phyloP scores from a whole-genome alignment of 2,329 filamentous ascomycete species.

The Amauroascus niger region DNA sequence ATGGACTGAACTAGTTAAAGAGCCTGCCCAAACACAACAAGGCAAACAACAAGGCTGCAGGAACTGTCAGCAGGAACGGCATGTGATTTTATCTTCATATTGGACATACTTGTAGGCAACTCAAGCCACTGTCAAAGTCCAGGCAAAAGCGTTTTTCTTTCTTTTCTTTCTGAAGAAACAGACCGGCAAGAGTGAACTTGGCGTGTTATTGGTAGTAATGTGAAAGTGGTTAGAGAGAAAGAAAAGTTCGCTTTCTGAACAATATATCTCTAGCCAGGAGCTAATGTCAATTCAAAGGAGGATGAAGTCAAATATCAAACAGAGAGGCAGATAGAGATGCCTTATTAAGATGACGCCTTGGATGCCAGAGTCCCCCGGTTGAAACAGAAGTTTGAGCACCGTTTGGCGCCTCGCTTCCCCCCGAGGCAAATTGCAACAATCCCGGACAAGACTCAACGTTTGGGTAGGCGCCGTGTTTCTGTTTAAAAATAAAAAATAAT shows the following conservation, averaged over 20 bases:
- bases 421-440: background rate
- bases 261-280: background rate
- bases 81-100: constrained; percentile 3
- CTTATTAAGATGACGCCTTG: no score
- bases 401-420: constrained; percentile 1
- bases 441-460: background rate
- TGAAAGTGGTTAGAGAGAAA: no score
- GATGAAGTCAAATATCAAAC: constrained; percentile 1
- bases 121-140: background rate
- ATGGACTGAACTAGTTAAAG: no score
- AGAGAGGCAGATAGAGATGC: background rate
- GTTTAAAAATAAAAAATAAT: background rate
- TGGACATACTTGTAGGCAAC: background rate
- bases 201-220: background rate
- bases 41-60: constrained; percentile 5
- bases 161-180: no score
- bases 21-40: no score
- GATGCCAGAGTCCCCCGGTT: background rate
- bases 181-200: background rate
- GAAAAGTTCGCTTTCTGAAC: no score
- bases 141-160: no score
- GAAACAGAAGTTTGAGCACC: constrained; percentile 9
- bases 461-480: background rate
- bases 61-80: constrained; percentile 1
- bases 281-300: background rate